Evolutionary conservation across 805 yeast genomes (phyloP).

Genomic region (Candida maesae): DNA sequence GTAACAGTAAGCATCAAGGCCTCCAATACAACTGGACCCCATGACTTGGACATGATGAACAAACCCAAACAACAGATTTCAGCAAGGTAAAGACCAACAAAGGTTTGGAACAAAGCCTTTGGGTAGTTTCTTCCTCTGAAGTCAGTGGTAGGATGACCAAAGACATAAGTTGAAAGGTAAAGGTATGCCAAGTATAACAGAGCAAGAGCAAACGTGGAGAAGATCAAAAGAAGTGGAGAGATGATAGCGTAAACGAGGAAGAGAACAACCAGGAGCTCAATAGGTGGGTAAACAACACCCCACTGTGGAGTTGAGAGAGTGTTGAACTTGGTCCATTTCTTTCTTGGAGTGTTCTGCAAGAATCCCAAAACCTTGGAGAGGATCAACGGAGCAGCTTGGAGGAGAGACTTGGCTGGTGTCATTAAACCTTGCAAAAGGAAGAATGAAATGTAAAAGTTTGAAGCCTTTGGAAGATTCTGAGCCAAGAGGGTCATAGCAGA

Average conservation of each 20-base stretch:
- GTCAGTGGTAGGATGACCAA: slow-evolving; percentile 48
- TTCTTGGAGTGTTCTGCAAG: slow-evolving; percentile 86
- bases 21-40: slow-evolving; percentile 76
- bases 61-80: slow-evolving; percentile 67
- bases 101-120: slow-evolving; percentile 64
- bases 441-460: slow-evolving; percentile 85
- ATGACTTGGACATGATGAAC: slow-evolving; percentile 71
- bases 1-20: slow-evolving; percentile 57
- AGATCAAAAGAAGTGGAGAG: slow-evolving; percentile 67
- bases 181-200: slow-evolving; percentile 58
- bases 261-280: slow-evolving; percentile 71
- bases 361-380: slow-evolving; percentile 69
- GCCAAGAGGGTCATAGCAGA: slow-evolving; percentile 75
- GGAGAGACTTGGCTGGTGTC: slow-evolving; percentile 67
- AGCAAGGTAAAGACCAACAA: slow-evolving; percentile 67
- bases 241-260: slow-evolving; percentile 74
- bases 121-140: slow-evolving; percentile 73
- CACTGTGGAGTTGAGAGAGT: slow-evolving; percentile 64
- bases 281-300: slow-evolving; percentile 80
- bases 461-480: slow-evolving; percentile 77
- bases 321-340: slow-evolving; percentile 78
- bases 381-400: slow-evolving; percentile 71
- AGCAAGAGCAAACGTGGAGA: slow-evolving; percentile 55
- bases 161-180: slow-evolving; percentile 62
- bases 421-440: slow-evolving; percentile 79